These are phyloP conservation scores for Neonectria coccinea DNA, from an alignment of 2,329 filamentous ascomycete genomes.

Conservation along the genomic window DNA sequence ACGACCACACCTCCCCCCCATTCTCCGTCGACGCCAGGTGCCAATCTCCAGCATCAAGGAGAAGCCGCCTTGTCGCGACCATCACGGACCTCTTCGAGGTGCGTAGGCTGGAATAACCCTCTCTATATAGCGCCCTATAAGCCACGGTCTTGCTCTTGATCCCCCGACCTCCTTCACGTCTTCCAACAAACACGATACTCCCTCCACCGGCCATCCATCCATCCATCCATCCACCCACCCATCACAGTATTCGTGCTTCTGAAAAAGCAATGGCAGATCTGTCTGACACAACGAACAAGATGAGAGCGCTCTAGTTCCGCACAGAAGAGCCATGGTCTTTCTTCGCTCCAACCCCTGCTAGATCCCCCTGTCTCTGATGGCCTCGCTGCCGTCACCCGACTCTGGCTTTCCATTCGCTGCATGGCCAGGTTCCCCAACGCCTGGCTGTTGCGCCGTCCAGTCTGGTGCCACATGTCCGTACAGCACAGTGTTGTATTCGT, in stretches of 20 bases:
- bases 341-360: constrained; percentile 27
- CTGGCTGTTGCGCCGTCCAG: constrained; percentile 19
- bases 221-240: too few relatives aligned
- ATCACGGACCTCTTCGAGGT: constrained; percentile 13
- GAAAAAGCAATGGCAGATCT: constrained; percentile 20
- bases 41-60: constrained; percentile 4
- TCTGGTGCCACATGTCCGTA: constrained; percentile 31
- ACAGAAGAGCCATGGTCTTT: constrained; percentile 15
- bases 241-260: neutral
- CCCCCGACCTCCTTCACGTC: constrained; percentile 1
- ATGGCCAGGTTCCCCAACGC: constrained; percentile 13
- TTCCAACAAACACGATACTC: neutral
- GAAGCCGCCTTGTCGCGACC: constrained; percentile 1
- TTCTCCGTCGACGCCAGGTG: constrained; percentile 9
- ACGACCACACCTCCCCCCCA: constrained; percentile 8
- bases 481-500: constrained; percentile 11
- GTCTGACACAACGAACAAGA: constrained; percentile 18
- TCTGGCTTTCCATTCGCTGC: constrained; percentile 29
- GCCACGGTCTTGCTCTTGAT: neutral
- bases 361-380: constrained; percentile 38
- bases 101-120: constrained; percentile 5
- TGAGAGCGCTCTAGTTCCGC: constrained; percentile 37
- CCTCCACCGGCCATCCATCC: neutral
- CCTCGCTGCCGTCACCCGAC: constrained; percentile 24
- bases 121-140: constrained; percentile 11